A percentile compares a stretch with the other conserved stretches of the same genome.
Evolutionary conservation across 257 asterid species (phyloP).

Genomic region (Solanum infundibuliforme): DNA sequence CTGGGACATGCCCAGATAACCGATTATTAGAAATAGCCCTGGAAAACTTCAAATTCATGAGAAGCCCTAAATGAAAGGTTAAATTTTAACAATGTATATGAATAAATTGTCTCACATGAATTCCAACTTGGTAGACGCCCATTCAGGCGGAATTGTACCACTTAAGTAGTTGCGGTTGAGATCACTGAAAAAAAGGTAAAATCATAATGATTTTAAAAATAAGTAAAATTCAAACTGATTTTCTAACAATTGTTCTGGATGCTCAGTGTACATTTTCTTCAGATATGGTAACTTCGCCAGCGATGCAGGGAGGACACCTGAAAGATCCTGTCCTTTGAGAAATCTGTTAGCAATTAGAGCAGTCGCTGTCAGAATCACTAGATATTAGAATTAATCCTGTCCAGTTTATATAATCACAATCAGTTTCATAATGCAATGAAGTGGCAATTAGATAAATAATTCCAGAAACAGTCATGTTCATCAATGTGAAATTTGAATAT

Average conservation of each 20-base stretch:
- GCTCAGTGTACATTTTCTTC: slow-evolving; percentile 28
- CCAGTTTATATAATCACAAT: not conserved
- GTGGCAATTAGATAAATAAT: not conserved
- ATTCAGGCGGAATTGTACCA: slow-evolving; percentile 55
- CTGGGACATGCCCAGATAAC: slow-evolving; percentile 51
- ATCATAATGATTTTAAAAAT: not conserved
- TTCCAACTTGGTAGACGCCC: slow-evolving; percentile 40
- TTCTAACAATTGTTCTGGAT: not conserved
- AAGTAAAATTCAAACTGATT: not conserved
- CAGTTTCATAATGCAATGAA: not conserved
- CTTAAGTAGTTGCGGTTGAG: slow-evolving; percentile 40
- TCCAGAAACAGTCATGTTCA: not conserved
- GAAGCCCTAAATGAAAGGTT: not conserved
- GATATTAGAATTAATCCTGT: not conserved
- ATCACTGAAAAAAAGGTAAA: slow-evolving; percentile 28
- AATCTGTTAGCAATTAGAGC: slow-evolving; percentile 19
- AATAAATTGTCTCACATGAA: slow-evolving; percentile 22
- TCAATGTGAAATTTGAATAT: not conserved
- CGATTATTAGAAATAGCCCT: slow-evolving; percentile 38
- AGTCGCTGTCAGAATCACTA: not conserved
- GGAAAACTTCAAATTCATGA: slow-evolving; percentile 5
- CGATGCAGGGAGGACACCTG: slow-evolving; percentile 54
- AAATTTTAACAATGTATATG: not conserved
- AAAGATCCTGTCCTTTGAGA: slow-evolving; percentile 44
- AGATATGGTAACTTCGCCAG: slow-evolving; percentile 39